Evolutionary conservation across 768 basidiomycete species (phyloP).

Genomic region (Pulveroboletus sp.): DNA sequence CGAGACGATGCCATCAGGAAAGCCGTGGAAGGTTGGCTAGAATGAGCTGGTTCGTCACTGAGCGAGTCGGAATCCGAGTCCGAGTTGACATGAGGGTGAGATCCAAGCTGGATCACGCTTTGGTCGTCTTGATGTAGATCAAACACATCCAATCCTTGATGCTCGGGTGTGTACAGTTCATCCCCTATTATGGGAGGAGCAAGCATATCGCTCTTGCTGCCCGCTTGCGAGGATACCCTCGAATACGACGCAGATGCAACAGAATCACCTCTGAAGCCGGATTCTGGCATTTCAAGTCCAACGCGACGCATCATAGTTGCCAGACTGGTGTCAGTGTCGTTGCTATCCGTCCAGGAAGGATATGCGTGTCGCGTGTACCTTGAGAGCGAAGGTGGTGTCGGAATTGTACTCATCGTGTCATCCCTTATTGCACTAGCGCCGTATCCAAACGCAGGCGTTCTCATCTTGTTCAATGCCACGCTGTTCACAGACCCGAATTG

Average conservation of each 20-base stretch:
- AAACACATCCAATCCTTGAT: constrained; percentile 21
- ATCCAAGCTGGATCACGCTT: constrained; percentile 10
- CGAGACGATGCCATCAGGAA: constrained; percentile 58
- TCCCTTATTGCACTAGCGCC: constrained; percentile 30
- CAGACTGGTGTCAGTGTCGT: constrained; percentile 52
- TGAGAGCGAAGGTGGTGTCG: constrained; percentile 67
- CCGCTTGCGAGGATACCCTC: constrained; percentile 6
- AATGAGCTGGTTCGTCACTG: constrained; percentile 48
- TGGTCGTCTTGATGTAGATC: constrained; percentile 26
- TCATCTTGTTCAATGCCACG: constrained; percentile 14
- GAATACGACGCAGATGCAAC: constrained; percentile 11
- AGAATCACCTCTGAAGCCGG: constrained; percentile 19
- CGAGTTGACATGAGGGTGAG: constrained; percentile 12
- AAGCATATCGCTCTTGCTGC: neutral
- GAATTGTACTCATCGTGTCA: constrained; percentile 64
- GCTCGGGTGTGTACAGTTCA: constrained; percentile 21
- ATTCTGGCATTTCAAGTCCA: constrained; percentile 42
- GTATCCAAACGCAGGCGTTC: constrained; percentile 30
- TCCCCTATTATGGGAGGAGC: constrained; percentile 1
- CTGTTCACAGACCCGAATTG: constrained; percentile 22
- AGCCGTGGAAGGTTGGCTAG: constrained; percentile 63
- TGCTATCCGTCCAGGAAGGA: constrained; percentile 36
- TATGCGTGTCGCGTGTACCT: constrained; percentile 50
- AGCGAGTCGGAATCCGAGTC: constrained; percentile 52
- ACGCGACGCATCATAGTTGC: constrained; percentile 68